Base-by-base conservation (phyloP, 2,329 filamentous ascomycete species). In the Calycina herbarum region DNA sequence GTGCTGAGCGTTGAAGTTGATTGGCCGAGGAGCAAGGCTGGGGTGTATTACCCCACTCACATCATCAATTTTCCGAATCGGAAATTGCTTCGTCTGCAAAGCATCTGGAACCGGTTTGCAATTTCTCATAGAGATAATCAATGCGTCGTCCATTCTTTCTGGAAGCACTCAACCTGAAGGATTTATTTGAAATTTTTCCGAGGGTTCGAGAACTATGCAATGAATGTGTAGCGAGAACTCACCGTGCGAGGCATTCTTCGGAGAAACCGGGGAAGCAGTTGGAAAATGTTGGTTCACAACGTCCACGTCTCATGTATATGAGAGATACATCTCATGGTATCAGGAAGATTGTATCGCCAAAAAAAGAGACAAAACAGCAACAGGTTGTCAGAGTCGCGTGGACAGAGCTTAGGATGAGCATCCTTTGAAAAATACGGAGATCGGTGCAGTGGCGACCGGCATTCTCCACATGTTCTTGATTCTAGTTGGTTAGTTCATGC, bases 31-130 rank as follows among this genome's bases (percentile, higher is more conserved):
- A 57, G 56, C 56, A 17, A 33, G 20, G 48, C 24, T 57, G 56
- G 56, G 38, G 20, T 54, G 15, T 13, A 54, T 29, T 54, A 27
- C 48, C 48, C 31, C 56, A 57, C 56, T 57, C 31, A 17, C 56
- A 57, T 35, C 56, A 57, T 35, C 15, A 57, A 57, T 35, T 33
- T 57, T 57, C 56, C 56, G 56, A 57, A 33, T 8, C 27, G 11
- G 56, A 57, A 35, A 57, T 57, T 57, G 56, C 29, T n/a, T 15
- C 29, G 29, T 11, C 13, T 57, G 54, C 54, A 29, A 29, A 33
- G 54, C 54, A 35, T 33, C 56, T 57, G 7, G 10, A 54, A 54
- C 20, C 2, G 48, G 8, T 54, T 27, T 10, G 31, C 29, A 35
- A 17, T 31, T 33, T 57, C 31, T 57, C 27, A 57, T 57, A n/a